Base-by-base conservation (phyloP, 2,329 filamentous ascomycete species). In the Septoria petroselini region DNA sequence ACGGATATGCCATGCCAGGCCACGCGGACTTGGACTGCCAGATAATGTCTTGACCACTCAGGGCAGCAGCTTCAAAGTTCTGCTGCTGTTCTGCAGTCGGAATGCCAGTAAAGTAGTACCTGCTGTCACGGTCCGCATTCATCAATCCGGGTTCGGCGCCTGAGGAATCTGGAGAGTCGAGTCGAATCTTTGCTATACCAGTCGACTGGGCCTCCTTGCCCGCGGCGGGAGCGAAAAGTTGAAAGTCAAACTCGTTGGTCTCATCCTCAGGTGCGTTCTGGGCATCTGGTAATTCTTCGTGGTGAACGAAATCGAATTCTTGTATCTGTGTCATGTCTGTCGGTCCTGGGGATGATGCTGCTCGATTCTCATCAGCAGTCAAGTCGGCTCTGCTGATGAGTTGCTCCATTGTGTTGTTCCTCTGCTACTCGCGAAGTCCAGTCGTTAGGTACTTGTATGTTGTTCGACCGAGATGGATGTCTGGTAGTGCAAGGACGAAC, bases 21-120 rank as follows among this genome's bases (percentile, higher is more conserved):
- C 55, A 59, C 17, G 18, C 19, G 6, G 9, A 52, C 1, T 19
- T 41, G 3, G 60, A 56, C 1, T 19, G 42, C 7, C 23, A 4
- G 4, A 56, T 7, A 14, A 62, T 33, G n/a, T 57, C 45, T 39
- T 57, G 29, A 7, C 59, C 58, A 17, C 48, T 52, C 2, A 58
- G 9, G 12, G 57, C 58, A 15, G 55, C 48, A 11, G 41, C 34
- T 30, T 52, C 27, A 35, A 58, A 54, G 5, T 46, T 47, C 21
- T 43, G 35, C 12, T 41, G 44, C 27, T 48, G 38, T 14, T 40
- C 43, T n/a, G 29, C 5, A 3, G 40, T 42, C 2, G 33, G 23
- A 3, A 41, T 12, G 6, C 18, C 17, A 7, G 42, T 49, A 23
- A 62, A 61, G 48, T 61, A 61, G 27, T 61, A 62, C 23, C 41